phyloP scores from a whole-genome alignment of 2,329 filamentous ascomycete genomes.

The Dactylellina cionopaga region DNA sequence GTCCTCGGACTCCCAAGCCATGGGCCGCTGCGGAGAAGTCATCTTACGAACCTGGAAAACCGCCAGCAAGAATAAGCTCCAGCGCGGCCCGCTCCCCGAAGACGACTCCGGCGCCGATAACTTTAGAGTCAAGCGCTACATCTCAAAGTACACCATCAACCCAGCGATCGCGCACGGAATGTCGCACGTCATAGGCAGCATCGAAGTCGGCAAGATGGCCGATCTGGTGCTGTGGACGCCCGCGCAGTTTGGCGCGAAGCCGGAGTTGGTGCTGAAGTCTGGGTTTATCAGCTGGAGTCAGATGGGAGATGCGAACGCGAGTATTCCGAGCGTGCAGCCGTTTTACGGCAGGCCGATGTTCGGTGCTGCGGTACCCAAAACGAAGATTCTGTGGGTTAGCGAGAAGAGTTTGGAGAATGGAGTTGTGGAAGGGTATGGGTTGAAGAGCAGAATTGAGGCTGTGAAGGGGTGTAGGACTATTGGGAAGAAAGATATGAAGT shows the following conservation, averaged over 20 bases:
- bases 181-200: slow-evolving; percentile 82
- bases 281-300: slow-evolving; percentile 83
- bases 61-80: slow-evolving; percentile 93
- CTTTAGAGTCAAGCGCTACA: slow-evolving; percentile 88
- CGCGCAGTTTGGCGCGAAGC: slow-evolving; percentile 87
- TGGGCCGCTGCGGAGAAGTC: slow-evolving; percentile 95
- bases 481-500: slow-evolving; percentile 88
- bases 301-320: slow-evolving; percentile 87
- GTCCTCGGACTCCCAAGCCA: slow-evolving; percentile 93
- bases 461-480: slow-evolving; percentile 79
- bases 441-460: slow-evolving; percentile 81
- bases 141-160: slow-evolving; percentile 97
- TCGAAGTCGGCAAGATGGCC: slow-evolving; percentile 82
- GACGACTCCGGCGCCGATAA: slow-evolving; percentile 87
- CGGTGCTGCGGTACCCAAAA: slow-evolving; percentile 74
- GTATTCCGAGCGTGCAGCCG: slow-evolving; percentile 88
- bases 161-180: slow-evolving; percentile 92
- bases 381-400: slow-evolving; percentile 85
- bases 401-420: slow-evolving; percentile 75
- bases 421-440: slow-evolving; percentile 74
- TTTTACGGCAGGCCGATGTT: slow-evolving; percentile 88
- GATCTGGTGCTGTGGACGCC: slow-evolving; percentile 90
- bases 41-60: slow-evolving; percentile 95
- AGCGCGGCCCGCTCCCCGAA: slow-evolving; percentile 79
- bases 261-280: slow-evolving; percentile 78